These are phyloP conservation scores for Nakaseomyces nivariensis DNA, from an alignment of 1,139 yeast genomes.

Conservation along the genomic window DNA sequence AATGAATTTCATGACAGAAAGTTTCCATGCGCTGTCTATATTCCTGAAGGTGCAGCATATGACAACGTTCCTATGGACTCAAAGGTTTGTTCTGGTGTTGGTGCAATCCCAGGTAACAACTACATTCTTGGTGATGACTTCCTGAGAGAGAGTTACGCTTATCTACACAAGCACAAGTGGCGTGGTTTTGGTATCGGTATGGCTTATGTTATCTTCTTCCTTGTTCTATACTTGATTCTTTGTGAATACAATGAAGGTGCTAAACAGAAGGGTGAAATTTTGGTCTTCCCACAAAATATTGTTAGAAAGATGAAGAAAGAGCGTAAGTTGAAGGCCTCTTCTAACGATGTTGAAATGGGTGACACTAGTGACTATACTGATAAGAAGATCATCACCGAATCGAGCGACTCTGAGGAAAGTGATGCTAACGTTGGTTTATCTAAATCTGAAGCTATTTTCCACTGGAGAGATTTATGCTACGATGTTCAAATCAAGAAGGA, in stretches of 20 bases:
- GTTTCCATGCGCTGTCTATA: constrained; percentile 33
- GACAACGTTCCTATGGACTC: constrained; percentile 30
- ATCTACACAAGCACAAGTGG: constrained; percentile 50
- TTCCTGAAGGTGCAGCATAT: constrained; percentile 32
- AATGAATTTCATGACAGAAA: constrained; percentile 45
- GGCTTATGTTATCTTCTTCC: constrained; percentile 47
- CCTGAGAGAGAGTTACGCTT: constrained; percentile 31
- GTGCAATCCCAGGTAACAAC: constrained; percentile 30
- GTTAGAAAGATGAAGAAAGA: constrained; percentile 28
- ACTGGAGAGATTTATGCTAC: constrained; percentile 38
- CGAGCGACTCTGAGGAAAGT: constrained; percentile 7
- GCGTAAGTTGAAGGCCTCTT: constrained; percentile 9
- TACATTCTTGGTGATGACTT: constrained; percentile 35
- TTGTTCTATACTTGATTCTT: constrained; percentile 42
- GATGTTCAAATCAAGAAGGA: constrained; percentile 32
- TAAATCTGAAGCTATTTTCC: constrained; percentile 29
- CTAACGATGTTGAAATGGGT: constrained; percentile 19
- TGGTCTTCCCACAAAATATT: constrained; percentile 44
- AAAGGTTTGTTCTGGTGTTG: constrained; percentile 38
- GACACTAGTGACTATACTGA: constrained; percentile 6
- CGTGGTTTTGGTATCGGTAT: constrained; percentile 59
- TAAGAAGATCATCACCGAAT: constrained; percentile 5
- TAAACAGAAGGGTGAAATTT: constrained; percentile 64
- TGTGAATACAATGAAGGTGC: constrained; percentile 55
- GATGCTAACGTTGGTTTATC: constrained; percentile 7